Evolutionary conservation across 2,329 filamentous ascomycete genomes (phyloP).

Genomic region (Fusarium beomiforme): DNA sequence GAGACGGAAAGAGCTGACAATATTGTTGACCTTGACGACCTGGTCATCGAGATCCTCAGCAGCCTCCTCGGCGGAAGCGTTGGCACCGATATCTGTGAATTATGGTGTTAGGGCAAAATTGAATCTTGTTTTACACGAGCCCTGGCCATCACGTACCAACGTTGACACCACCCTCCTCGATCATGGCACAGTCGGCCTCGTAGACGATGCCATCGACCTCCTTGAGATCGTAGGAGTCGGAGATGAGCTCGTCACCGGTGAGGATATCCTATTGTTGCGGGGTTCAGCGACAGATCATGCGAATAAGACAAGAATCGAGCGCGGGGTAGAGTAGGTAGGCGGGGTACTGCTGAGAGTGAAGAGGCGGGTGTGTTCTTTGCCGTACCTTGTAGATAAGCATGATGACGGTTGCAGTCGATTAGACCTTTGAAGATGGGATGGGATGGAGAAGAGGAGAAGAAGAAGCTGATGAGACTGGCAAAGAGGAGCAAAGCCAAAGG

Average conservation of each 20-base stretch:
- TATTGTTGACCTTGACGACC: constrained; percentile 84
- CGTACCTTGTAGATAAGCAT: constrained; percentile 80
- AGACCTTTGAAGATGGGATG: constrained; percentile 30
- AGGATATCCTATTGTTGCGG: constrained; percentile 77
- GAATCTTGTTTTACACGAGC: background rate
- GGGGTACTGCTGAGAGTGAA: constrained; percentile 1
- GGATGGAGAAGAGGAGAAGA: constrained; percentile 17
- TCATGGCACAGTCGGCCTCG: constrained; percentile 93
- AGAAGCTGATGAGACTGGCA: constrained; percentile 30
- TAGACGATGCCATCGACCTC: constrained; percentile 82
- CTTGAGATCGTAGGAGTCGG: constrained; percentile 90
- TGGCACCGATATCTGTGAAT: constrained; percentile 83
- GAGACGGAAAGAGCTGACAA: constrained; percentile 92
- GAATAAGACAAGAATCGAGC: constrained; percentile 16
- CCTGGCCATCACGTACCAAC: constrained; percentile 67
- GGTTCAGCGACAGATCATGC: constrained; percentile 42
- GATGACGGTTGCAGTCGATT: constrained; percentile 56
- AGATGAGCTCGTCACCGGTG: constrained; percentile 94
- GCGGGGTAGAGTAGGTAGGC: constrained; percentile 31
- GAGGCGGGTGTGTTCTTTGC: constrained; percentile 26
- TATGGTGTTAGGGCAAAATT: constrained; percentile 13
- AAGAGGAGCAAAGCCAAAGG: constrained; percentile 32
- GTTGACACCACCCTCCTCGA: constrained; percentile 78
- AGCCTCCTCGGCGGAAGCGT: constrained; percentile 93
- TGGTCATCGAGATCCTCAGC: constrained; percentile 79